phyloP scores from a whole-genome alignment of 768 basidiomycete genomes.

The Termitomyces sp. region DNA sequence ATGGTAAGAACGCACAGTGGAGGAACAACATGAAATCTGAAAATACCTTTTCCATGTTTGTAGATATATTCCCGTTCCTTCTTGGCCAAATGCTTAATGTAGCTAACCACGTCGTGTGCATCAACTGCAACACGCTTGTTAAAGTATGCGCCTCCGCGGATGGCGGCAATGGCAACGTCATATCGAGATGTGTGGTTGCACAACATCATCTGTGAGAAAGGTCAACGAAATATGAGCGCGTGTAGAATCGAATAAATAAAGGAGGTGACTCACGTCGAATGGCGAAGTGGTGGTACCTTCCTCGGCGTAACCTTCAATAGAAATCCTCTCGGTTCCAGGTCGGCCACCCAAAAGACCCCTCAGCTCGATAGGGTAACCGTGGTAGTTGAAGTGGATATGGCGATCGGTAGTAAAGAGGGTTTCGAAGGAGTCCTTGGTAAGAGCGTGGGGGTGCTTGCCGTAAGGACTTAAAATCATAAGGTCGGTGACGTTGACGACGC shows the following conservation, averaged over 20 bases:
- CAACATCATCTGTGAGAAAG: conserved; percentile 61
- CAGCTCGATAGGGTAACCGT: conserved; percentile 75
- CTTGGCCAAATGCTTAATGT: conserved; percentile 54
- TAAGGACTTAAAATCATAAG: conserved; percentile 73
- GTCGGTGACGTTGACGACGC: conserved; percentile 88
- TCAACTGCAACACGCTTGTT: conserved; percentile 55
- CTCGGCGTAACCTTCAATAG: conserved; percentile 62
- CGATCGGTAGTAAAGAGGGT: conserved; percentile 70
- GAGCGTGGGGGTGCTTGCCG: conserved; percentile 76
- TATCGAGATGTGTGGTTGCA: conserved; percentile 67
- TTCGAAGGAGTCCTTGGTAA: conserved; percentile 58
- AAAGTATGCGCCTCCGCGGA: conserved; percentile 47
- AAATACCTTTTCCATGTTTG: conserved; percentile 48
- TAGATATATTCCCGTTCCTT: conserved; percentile 64
- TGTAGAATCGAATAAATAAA: background rate
- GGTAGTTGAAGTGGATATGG: conserved; percentile 79
- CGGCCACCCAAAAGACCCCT: conserved; percentile 63
- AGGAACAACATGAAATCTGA: background rate
- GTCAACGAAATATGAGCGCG: background rate
- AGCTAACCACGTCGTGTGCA: conserved; percentile 55
- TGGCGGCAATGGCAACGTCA: conserved; percentile 58
- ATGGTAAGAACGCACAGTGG: background rate
- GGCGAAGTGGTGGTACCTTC: conserved; percentile 82
- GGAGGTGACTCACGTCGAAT: conserved; percentile 54
- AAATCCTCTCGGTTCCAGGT: conserved; percentile 42